phyloP scores from a whole-genome alignment of 768 basidiomycete species.

The Dioszegia hungarica region DNA sequence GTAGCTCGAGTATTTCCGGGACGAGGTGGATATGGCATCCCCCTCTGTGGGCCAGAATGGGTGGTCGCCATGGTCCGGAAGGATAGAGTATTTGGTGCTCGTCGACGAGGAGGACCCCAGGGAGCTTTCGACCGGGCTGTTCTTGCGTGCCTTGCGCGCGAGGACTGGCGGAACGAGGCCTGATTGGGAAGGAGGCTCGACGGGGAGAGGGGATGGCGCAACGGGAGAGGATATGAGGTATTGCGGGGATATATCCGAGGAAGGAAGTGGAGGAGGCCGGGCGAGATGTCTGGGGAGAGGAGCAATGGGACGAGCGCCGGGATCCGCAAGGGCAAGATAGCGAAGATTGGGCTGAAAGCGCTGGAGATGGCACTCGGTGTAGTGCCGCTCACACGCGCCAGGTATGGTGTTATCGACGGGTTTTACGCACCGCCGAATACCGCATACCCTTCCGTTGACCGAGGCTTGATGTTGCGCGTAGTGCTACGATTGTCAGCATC shows the following conservation, averaged over 20 bases:
- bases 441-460: background rate
- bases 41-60: constrained; percentile 20
- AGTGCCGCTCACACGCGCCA: background rate
- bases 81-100: constrained; percentile 2
- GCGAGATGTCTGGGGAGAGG: too few relatives aligned
- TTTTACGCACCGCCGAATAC: background rate
- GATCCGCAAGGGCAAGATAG: too few relatives aligned
- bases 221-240: too few relatives aligned
- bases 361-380: background rate
- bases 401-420: background rate
- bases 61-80: background rate
- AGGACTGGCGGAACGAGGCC: too few relatives aligned
- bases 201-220: too few relatives aligned
- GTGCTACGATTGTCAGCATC: background rate
- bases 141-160: background rate
- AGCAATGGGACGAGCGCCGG: too few relatives aligned
- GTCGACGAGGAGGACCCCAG: background rate
- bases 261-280: too few relatives aligned
- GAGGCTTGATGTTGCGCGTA: background rate
- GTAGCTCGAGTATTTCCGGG: constrained; percentile 10
- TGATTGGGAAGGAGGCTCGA: too few relatives aligned
- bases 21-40: constrained; percentile 8
- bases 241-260: too few relatives aligned
- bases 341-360: background rate
- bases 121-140: background rate